These are phyloP conservation scores for Macrophomina tecta DNA, from an alignment of 2,329 filamentous ascomycete species.

Conservation along the genomic window DNA sequence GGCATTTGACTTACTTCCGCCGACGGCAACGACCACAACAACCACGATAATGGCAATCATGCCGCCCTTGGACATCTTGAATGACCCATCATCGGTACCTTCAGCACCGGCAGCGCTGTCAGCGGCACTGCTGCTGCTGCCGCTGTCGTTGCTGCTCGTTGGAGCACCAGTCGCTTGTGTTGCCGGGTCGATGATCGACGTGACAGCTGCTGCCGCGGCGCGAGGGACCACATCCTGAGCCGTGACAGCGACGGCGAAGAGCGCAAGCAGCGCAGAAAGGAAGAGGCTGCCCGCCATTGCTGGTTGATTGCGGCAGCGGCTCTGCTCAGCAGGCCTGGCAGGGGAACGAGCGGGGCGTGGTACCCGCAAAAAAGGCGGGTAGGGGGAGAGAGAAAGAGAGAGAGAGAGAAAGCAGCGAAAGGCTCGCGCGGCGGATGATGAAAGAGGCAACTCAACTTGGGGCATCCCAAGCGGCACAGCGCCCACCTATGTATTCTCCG, in stretches of 20 bases:
- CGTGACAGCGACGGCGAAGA: background rate
- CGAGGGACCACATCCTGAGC: background rate
- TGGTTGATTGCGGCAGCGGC: background rate
- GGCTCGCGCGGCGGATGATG: background rate
- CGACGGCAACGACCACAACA: conserved; percentile 60
- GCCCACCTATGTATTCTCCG: conserved; percentile 10
- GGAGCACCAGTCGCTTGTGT: background rate
- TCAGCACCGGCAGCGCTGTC: conserved; percentile 63
- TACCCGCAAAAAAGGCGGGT: background rate
- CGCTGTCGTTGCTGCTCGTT: background rate
- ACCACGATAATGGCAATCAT: conserved; percentile 79
- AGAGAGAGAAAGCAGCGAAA: background rate
- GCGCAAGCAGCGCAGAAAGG: conserved; percentile 12
- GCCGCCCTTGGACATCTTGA: conserved; percentile 70
- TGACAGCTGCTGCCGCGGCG: background rate
- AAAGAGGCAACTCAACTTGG: background rate
- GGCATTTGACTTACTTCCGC: conserved; percentile 66
- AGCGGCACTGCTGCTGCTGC: background rate
- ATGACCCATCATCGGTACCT: conserved; percentile 64
- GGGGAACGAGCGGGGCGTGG: background rate
- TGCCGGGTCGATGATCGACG: background rate
- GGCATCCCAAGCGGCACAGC: conserved; percentile 2
- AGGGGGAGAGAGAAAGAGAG: too few species aligned
- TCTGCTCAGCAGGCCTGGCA: conserved; percentile 14
- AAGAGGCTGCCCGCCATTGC: background rate